These are phyloP conservation scores for Amesomyces nigricolor DNA, from an alignment of 2,329 filamentous ascomycete species.

Conservation along the genomic window DNA sequence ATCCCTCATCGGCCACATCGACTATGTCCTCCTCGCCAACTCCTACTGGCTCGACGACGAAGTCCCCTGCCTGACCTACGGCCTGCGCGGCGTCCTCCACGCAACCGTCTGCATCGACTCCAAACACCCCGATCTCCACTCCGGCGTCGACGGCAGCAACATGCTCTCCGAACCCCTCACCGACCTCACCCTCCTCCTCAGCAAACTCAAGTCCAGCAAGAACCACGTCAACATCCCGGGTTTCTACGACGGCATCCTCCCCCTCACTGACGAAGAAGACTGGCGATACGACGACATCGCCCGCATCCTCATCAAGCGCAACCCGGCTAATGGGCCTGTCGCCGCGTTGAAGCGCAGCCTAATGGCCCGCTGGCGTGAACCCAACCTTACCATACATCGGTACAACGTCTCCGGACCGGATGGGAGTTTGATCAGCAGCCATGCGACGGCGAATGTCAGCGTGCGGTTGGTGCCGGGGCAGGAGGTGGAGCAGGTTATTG, in stretches of 20 bases:
- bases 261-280: conserved; percentile 69
- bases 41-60: conserved; percentile 98
- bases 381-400: conserved; percentile 87
- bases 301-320: conserved; percentile 65
- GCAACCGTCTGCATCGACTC: conserved; percentile 86
- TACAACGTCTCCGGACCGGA: conserved; percentile 91
- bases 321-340: conserved; percentile 54
- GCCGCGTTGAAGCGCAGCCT: conserved; percentile 74
- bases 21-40: conserved; percentile 93
- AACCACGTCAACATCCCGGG: conserved; percentile 79
- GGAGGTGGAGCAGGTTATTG: conserved; percentile 71
- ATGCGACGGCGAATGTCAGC: conserved; percentile 83
- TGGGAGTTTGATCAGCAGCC: conserved; percentile 83
- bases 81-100: conserved; percentile 86
- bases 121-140: conserved; percentile 81
- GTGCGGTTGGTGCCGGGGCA: conserved; percentile 91
- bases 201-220: conserved; percentile 72
- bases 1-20: conserved; percentile 77
- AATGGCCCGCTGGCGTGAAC: conserved; percentile 92
- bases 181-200: conserved; percentile 77
- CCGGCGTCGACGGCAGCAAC: conserved; percentile 90
- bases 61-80: conserved; percentile 91
- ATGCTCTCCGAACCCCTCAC: conserved; percentile 88
- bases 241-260: conserved; percentile 81
- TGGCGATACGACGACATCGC: conserved; percentile 80